phyloP scores from a whole-genome alignment of 2,329 filamentous ascomycete genomes.

The Pestalotiopsis sp. region DNA sequence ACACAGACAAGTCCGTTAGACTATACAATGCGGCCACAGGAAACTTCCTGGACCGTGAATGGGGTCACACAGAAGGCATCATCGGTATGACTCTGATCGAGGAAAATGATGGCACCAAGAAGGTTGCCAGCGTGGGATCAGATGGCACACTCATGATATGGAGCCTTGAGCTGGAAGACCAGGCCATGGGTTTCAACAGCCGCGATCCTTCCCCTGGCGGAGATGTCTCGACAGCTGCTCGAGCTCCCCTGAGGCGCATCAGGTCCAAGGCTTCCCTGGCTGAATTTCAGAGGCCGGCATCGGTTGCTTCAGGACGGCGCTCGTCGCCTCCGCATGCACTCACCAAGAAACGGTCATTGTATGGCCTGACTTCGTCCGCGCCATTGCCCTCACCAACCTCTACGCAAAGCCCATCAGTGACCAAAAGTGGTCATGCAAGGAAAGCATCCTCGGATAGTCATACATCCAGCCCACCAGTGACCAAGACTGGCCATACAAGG shows the following conservation, averaged over 20 bases:
- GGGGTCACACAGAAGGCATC: conserved; percentile 93
- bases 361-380: conserved; percentile 40
- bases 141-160: conserved; percentile 87
- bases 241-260: conserved; percentile 80
- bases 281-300: conserved; percentile 66
- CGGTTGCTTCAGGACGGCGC: conserved; percentile 46
- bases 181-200: conserved; percentile 39
- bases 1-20: conserved; percentile 92
- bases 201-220: conserved; percentile 59
- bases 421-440: conserved; percentile 49
- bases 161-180: conserved; percentile 56
- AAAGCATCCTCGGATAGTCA: conserved; percentile 46
- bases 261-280: conserved; percentile 86
- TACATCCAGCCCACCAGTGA: conserved; percentile 37
- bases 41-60: conserved; percentile 80
- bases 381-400: conserved; percentile 41
- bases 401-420: conserved; percentile 34
- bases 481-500: conserved; percentile 50
- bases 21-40: conserved; percentile 83
- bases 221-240: conserved; percentile 50
- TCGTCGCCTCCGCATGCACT: conserved; percentile 58
- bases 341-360: conserved; percentile 55
- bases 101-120: conserved; percentile 54
- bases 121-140: conserved; percentile 73
- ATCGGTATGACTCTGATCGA: conserved; percentile 79